Evolutionary conservation across 2,329 filamentous ascomycete genomes (phyloP).

Genomic region (Cladosporium sp.): DNA sequence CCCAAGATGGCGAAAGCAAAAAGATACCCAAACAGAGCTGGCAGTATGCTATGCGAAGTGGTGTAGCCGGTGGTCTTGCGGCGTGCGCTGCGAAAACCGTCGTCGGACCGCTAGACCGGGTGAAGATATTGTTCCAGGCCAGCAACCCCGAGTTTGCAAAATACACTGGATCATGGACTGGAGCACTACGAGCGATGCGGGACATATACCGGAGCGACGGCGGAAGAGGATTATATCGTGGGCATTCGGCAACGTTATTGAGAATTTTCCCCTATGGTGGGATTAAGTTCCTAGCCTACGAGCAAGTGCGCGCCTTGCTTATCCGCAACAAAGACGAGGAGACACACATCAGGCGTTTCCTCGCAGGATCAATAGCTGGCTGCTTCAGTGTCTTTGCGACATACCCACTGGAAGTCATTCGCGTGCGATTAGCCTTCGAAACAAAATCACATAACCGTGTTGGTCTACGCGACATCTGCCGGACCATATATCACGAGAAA

Average conservation of each 20-base stretch:
- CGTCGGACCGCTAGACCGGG: constrained; percentile 91
- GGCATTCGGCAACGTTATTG: constrained; percentile 89
- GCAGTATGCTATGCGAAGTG: constrained; percentile 81
- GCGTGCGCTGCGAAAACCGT: constrained; percentile 94
- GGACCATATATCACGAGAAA: constrained; percentile 81
- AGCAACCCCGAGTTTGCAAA: constrained; percentile 92
- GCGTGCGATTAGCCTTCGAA: constrained; percentile 92
- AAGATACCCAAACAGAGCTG: constrained; percentile 69
- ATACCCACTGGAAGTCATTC: constrained; percentile 89
- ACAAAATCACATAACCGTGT: constrained; percentile 73
- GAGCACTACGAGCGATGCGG: constrained; percentile 76
- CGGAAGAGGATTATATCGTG: constrained; percentile 76
- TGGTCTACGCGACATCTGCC: constrained; percentile 73
- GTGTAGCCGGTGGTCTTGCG: constrained; percentile 83
- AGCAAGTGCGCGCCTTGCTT: constrained; percentile 81
- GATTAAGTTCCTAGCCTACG: constrained; percentile 97
- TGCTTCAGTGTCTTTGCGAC: constrained; percentile 94
- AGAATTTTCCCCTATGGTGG: constrained; percentile 97
- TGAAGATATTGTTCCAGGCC: constrained; percentile 98
- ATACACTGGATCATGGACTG: constrained; percentile 86
- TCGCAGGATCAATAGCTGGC: constrained; percentile 74
- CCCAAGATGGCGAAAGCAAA: constrained; percentile 45
- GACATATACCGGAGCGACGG: constrained; percentile 81
- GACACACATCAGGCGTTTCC: constrained; percentile 72
- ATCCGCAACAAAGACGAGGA: constrained; percentile 74